Evolutionary conservation across 225 moss, liverwort and hornwort genomes (phyloP), one percentile per base, ranked within the genome.

Genomic region (Rhytidiadelphus loreus): DNA sequence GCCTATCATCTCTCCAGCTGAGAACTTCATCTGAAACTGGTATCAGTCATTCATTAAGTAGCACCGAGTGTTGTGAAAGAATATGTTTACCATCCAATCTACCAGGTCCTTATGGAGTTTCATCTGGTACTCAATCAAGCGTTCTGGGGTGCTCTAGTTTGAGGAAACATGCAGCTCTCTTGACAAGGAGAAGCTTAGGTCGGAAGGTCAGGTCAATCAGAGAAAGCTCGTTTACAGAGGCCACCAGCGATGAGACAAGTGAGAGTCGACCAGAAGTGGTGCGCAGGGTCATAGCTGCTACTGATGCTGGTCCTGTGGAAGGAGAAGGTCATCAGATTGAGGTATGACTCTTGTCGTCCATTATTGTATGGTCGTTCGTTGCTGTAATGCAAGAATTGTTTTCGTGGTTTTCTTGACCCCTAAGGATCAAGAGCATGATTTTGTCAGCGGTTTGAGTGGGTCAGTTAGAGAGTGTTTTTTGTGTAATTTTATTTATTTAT

Each of bases 221-320:
- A 86, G 89, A 91, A 82, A 84, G 86, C n/a, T 86, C 80, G 61
- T 69, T 91, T 35, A 86, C 89, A 52, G 82, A 91, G 60, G 41
- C 84, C 43, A 88, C 89, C 66, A 89, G 84, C 32, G 77, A 87
- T 75, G 93, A 90, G 82, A 71, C 80, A 66, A 83, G 60, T 75
- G 90, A 89, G 60, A 68, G 83, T 65, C 83, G 86, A 82, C 86
- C 88, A 8, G 88, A 93, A 75, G 85, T 90, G 69, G 33, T 89
- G 75, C 83, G 87, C 50, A 87, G 89, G 76, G 93, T 89, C 58
- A 78, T 84, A 37, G 39, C 86, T 58, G 89, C 85, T 78, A 82
- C 90, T n/a, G 90, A 92, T 85, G 85, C 88, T 82, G 88, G 78
- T 85, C 88, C 90, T 58, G 35, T 83, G 81, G 85, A 87, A 85